Base-by-base conservation (phyloP, 495 filamentous ascomycete genomes). In the Annulohypoxylon bovei region DNA sequence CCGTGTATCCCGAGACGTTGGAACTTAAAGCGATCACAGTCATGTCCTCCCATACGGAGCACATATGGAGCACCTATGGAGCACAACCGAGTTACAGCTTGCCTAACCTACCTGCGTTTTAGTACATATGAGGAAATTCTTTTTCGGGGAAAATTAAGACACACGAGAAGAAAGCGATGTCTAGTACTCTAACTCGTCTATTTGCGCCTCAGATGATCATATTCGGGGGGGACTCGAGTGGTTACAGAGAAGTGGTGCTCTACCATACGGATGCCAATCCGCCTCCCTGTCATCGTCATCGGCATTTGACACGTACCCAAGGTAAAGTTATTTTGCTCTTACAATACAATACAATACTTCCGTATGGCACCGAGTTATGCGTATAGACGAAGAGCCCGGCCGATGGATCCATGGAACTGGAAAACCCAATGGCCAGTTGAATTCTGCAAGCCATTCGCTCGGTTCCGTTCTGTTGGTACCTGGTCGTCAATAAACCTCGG, bases 381-480 rank as follows among this genome's bases (percentile, higher is more conserved):
- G 52, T 44, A 14, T 14, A 18, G 1, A 4, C 44, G 6, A 22
- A 46, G n/a, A 46, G 56, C 6, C 28, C 40, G 40, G 56, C 40
- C 32, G 16, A 46, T 47, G 27, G 20, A 44, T 2, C 65, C 65
- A 62, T 62, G 57, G 49, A 44, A 18, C 57, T 56, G 57, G 65
- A 27, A 67, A 25, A 1, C 37, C 54, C 30, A 33, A 61, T 32
- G 39, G 22, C 22, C 37, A 33, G 64, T 46, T 20, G 32, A 52
- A 52, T 54, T 57, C 49, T 68, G 30, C 57, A 22, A 28, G 20
- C 23, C 23, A 42, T 30, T 42, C 20, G 12, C 11, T 30, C 55
- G 35, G 65, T 62, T 68, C 65, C 65, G 14, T 9, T 28, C 39
- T 55, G 50, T 30, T 50, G 65, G 57, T 47, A 62, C 28, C 20